Evolutionary conservation across 495 filamentous ascomycete species (phyloP).

Genomic region (Recurvomyces mirabilis): DNA sequence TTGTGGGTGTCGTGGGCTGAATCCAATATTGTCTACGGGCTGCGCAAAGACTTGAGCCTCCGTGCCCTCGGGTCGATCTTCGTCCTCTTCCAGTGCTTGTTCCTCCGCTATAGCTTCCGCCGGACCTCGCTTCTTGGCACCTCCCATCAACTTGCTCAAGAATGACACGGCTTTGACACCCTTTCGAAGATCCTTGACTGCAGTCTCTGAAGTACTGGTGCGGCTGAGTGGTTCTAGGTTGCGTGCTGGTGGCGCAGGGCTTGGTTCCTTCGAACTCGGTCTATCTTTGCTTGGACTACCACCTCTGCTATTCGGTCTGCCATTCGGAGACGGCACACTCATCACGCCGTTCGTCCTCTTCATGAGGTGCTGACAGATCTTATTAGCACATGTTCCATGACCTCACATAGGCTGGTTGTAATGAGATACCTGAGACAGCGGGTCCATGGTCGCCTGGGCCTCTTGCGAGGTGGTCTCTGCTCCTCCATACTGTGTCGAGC

Average conservation of each 20-base stretch:
- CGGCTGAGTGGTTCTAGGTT: background rate
- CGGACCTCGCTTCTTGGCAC: conserved; percentile 56
- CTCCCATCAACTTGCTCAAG: conserved; percentile 74
- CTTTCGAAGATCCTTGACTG: conserved; percentile 45
- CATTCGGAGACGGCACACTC: background rate
- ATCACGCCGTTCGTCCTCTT: conserved; percentile 10
- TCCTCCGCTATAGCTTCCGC: conserved; percentile 46
- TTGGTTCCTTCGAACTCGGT: background rate
- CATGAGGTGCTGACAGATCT: conserved; percentile 3
- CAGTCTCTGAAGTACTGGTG: conserved; percentile 19
- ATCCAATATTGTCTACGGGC: conserved; percentile 61
- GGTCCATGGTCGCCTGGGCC: conserved; percentile 20
- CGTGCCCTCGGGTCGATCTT: conserved; percentile 62
- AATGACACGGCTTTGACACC: conserved; percentile 83
- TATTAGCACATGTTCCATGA: no score
- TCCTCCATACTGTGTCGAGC: background rate
- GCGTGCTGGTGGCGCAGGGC: conserved; percentile 18
- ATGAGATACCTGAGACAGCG: conserved; percentile 26
- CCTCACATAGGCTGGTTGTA: no score
- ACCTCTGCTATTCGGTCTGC: background rate
- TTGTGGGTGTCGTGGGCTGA: conserved; percentile 75
- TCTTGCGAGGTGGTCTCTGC: conserved; percentile 1
- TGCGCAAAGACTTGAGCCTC: conserved; percentile 71
- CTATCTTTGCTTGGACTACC: conserved; percentile 1
- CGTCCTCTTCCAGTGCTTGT: conserved; percentile 60